phyloP scores from a whole-genome alignment of 306 rosid genomes.

The Citrullus colocynthis region DNA sequence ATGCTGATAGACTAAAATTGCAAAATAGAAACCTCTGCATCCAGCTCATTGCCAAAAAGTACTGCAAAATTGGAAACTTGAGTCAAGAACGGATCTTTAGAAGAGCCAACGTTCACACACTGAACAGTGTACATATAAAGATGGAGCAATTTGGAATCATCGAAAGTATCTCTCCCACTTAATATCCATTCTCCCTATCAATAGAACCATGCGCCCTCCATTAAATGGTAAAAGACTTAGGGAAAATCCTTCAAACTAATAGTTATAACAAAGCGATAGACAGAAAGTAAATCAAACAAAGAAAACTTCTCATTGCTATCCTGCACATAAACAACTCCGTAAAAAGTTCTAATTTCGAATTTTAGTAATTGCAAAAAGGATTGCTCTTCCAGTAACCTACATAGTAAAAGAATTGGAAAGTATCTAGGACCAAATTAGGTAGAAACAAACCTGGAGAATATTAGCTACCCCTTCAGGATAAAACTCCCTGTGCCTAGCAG shows the following conservation, averaged over 20 bases:
- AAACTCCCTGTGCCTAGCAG: constrained; percentile 98
- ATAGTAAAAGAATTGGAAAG: background rate
- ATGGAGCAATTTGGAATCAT: constrained; percentile 37
- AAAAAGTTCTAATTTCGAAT: background rate
- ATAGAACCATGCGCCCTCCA: background rate
- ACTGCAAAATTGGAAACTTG: constrained; percentile 88
- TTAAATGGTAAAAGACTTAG: background rate
- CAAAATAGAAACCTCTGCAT: constrained; percentile 82
- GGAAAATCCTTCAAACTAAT: background rate
- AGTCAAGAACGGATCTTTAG: constrained; percentile 88
- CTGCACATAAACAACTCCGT: background rate
- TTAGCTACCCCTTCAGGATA: constrained; percentile 98
- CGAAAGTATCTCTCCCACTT: constrained; percentile 65
- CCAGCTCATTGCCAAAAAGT: constrained; percentile 92
- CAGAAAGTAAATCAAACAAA: background rate
- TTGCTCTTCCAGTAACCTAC: background rate
- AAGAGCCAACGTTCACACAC: constrained; percentile 59
- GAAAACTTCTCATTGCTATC: background rate
- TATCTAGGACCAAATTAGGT: constrained; percentile 6
- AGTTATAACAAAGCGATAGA: background rate
- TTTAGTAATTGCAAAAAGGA: background rate
- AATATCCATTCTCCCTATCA: constrained; percentile 97
- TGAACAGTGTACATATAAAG: constrained; percentile 60
- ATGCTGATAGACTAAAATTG: constrained; percentile 9
- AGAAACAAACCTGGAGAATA: constrained; percentile 62